These are phyloP conservation scores for Pythium volutum DNA, from an alignment of 352 stramenopile species.

Conservation along the genomic window DNA sequence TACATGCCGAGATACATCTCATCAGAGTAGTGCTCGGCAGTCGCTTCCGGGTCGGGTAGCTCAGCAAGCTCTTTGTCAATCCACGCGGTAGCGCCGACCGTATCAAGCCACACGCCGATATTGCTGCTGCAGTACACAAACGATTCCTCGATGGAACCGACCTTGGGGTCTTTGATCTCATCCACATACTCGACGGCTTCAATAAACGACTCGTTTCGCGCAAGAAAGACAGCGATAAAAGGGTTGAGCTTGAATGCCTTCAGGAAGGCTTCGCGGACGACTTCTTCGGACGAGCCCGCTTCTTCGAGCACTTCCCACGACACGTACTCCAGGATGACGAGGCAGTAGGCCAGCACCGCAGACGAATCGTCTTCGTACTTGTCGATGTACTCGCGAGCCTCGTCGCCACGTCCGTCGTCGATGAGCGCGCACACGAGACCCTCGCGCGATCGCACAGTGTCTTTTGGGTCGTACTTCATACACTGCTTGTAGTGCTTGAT, in stretches of 20 bases:
- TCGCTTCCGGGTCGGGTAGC: slow-evolving; percentile 42
- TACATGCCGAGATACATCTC: slow-evolving; percentile 90
- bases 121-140: slow-evolving; percentile 79
- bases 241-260: slow-evolving; percentile 75
- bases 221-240: slow-evolving; percentile 82
- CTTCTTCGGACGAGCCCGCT: slow-evolving; percentile 67
- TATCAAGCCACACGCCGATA: slow-evolving; percentile 84
- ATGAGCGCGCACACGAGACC: slow-evolving; percentile 72
- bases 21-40: slow-evolving; percentile 51
- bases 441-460: slow-evolving; percentile 60
- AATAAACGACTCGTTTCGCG: slow-evolving; percentile 76
- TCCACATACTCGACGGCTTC: slow-evolving; percentile 82
- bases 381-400: slow-evolving; percentile 70
- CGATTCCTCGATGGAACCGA: slow-evolving; percentile 81
- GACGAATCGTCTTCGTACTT: slow-evolving; percentile 50
- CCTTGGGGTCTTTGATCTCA: slow-evolving; percentile 65
- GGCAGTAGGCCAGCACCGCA: slow-evolving; percentile 76
- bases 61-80: slow-evolving; percentile 79
- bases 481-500: slow-evolving; percentile 83
- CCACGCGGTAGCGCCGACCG: slow-evolving; percentile 74
- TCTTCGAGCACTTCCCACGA: slow-evolving; percentile 88
- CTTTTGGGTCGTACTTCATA: slow-evolving; percentile 69
- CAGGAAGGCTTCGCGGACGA: slow-evolving; percentile 66
- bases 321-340: slow-evolving; percentile 84
- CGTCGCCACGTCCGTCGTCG: slow-evolving; percentile 71